These are phyloP conservation scores for Verbena officinalis DNA, from an alignment of 257 asterid species.

Conservation along the genomic window DNA sequence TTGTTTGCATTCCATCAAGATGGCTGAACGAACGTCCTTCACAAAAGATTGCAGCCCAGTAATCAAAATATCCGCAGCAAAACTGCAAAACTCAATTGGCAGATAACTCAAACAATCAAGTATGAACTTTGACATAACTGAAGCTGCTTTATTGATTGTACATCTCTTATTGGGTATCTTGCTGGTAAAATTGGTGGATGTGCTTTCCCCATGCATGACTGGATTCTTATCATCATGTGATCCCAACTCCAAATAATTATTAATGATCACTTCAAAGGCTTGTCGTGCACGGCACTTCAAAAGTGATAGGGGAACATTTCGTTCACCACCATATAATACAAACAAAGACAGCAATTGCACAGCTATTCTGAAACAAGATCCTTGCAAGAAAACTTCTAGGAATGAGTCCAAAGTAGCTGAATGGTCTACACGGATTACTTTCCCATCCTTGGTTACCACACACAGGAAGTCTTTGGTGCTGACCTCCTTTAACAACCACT, in stretches of 20 bases:
- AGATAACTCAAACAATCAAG: slow-evolving; percentile 83
- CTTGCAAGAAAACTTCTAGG: slow-evolving; percentile 55
- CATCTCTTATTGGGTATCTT: slow-evolving; percentile 36
- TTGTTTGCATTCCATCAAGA: slow-evolving; percentile 68
- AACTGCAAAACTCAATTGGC: slow-evolving; percentile 84
- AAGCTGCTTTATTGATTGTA: slow-evolving; percentile 36
- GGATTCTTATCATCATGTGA: slow-evolving; percentile 32
- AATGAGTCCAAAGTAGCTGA: slow-evolving; percentile 75
- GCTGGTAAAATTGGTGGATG: slow-evolving; percentile 31
- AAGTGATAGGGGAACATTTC: slow-evolving; percentile 68
- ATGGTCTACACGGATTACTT: slow-evolving; percentile 80
- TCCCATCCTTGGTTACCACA: slow-evolving; percentile 78
- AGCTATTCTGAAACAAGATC: slow-evolving; percentile 80
- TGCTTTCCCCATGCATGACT: slow-evolving; percentile 29
- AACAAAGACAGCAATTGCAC: slow-evolving; percentile 71
- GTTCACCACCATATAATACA: slow-evolving; percentile 84
- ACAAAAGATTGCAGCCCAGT: slow-evolving; percentile 71
- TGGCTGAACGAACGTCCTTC: slow-evolving; percentile 71
- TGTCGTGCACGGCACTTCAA: slow-evolving; percentile 69
- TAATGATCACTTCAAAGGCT: slow-evolving; percentile 67
- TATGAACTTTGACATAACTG: slow-evolving; percentile 60
- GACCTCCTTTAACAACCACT: slow-evolving; percentile 83
- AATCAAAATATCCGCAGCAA: slow-evolving; percentile 77
- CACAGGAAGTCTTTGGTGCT: slow-evolving; percentile 70
- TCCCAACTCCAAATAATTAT: slow-evolving; percentile 46